These are phyloP conservation scores for Entomortierella parvispora DNA, from an alignment of 192 early-diverging fungal species.

Conservation along the genomic window DNA sequence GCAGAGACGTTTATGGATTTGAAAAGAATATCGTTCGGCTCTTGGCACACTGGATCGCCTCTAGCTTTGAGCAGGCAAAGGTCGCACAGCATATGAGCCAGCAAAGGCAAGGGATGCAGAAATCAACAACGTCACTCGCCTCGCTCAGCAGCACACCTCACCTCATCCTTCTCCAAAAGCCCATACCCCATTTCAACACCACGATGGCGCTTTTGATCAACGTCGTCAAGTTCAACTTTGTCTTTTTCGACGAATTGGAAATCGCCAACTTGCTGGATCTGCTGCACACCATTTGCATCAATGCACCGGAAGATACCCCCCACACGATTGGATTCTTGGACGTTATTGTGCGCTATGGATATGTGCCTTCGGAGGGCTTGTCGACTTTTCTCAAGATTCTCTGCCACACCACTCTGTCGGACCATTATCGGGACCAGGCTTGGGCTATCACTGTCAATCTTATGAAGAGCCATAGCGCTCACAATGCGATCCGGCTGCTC, in stretches of 20 bases:
- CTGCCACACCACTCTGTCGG: slow-evolving; percentile 51
- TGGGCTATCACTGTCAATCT: slow-evolving; percentile 74
- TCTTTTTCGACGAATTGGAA: slow-evolving; percentile 64
- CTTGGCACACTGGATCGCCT: slow-evolving; percentile 60
- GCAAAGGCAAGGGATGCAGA: slow-evolving; percentile 49
- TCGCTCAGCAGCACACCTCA: slow-evolving; percentile 49
- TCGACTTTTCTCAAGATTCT: slow-evolving; percentile 62
- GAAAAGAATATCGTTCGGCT: slow-evolving; percentile 67
- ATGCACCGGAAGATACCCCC: slow-evolving; percentile 53
- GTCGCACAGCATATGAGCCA: slow-evolving; percentile 47
- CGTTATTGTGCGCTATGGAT: slow-evolving; percentile 65
- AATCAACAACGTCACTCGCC: slow-evolving; percentile 42
- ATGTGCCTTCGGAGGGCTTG: slow-evolving; percentile 58
- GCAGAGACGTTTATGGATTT: slow-evolving; percentile 66
- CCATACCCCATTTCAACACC: slow-evolving; percentile 56
- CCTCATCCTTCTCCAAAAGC: slow-evolving; percentile 39
- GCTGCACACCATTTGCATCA: slow-evolving; percentile 55
- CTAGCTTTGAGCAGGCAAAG: slow-evolving; percentile 53
- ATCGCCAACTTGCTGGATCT: slow-evolving; percentile 59
- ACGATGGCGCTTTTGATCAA: slow-evolving; percentile 59
- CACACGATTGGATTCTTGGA: slow-evolving; percentile 62
- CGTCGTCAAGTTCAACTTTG: slow-evolving; percentile 66
- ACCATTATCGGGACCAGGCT: slow-evolving; percentile 45
- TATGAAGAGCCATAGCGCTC: slow-evolving; percentile 69
- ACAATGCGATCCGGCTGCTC: slow-evolving; percentile 63